These are phyloP conservation scores for Exophiala bonariae DNA, from an alignment of 2,329 filamentous ascomycete genomes.

Conservation along the genomic window DNA sequence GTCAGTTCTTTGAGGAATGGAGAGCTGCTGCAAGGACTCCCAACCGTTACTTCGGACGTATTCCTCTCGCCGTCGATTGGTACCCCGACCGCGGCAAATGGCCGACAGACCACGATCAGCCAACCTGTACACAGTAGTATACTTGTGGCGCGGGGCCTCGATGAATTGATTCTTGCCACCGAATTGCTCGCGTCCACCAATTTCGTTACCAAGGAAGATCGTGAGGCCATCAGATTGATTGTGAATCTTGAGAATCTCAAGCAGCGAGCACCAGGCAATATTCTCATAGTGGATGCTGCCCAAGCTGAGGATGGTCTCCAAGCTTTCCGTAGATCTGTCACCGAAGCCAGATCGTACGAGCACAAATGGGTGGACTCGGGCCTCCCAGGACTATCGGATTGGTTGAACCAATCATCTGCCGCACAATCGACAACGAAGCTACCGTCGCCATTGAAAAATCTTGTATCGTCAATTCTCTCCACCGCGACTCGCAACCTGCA, in stretches of 20 bases:
- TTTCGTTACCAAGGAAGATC: slow-evolving; percentile 40
- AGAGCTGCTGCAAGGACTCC: slow-evolving; percentile 16
- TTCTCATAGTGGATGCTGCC: slow-evolving; percentile 61
- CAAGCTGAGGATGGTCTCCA: slow-evolving; percentile 63
- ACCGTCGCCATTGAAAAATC: slow-evolving; percentile 64
- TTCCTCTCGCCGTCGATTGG: slow-evolving; percentile 76
- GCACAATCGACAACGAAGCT: slow-evolving; percentile 44
- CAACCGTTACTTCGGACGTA: slow-evolving; percentile 46
- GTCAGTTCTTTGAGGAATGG: slow-evolving; percentile 32
- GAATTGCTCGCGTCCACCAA: slow-evolving; percentile 33
- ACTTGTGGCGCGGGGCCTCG: slow-evolving; percentile 70
- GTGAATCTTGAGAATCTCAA: slow-evolving; percentile 56
- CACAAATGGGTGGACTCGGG: slow-evolving; percentile 73
- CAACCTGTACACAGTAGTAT: slow-evolving; percentile 84
- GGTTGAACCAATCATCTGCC: slow-evolving; percentile 51
- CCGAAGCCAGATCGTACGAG: slow-evolving; percentile 72
- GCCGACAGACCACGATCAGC: slow-evolving; percentile 65
- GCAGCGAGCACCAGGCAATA: slow-evolving; percentile 33
- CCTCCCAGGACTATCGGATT: slow-evolving; percentile 63
- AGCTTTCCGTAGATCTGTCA: slow-evolving; percentile 67
- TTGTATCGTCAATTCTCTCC: slow-evolving; percentile 67
- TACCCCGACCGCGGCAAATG: slow-evolving; percentile 64
- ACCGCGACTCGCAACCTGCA: slow-evolving; percentile 34
- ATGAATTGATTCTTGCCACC: slow-evolving; percentile 55
- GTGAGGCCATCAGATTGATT: slow-evolving; percentile 52